Percentiles rank a stretch among this genome's conserved stretches.
Evolutionary conservation across 345 rosid species (phyloP).

Genomic region (Rhodamnia rubescens): DNA sequence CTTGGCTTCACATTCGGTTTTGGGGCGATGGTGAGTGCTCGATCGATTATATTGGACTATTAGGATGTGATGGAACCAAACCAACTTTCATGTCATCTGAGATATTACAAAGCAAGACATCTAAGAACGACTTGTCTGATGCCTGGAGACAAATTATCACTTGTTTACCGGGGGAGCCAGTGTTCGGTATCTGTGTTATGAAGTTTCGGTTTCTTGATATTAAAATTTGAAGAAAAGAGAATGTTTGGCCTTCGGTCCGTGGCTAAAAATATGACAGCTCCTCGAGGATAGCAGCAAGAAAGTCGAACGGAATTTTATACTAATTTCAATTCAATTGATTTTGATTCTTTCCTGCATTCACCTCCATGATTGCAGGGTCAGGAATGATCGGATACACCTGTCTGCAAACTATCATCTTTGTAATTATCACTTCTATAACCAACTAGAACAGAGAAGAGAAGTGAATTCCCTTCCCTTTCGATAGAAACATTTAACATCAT

Average conservation of each 20-base stretch:
- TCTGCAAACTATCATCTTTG: constrained; percentile 57
- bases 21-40: constrained; percentile 43
- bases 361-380: constrained; percentile 43
- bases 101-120: neutral
- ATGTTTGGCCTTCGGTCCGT: neutral
- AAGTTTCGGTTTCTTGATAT: neutral
- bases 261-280: neutral
- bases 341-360: neutral
- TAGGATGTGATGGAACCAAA: neutral
- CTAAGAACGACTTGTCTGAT: neutral
- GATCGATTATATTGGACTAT: neutral
- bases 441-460: constrained; percentile 53
- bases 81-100: neutral
- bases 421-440: constrained; percentile 47
- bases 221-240: neutral
- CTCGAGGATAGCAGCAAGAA: neutral
- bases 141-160: neutral
- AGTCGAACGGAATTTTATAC: neutral
- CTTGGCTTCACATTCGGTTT: constrained; percentile 64
- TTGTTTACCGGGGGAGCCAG: neutral
- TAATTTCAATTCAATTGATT: neutral
- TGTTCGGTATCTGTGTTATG: neutral
- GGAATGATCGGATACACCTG: constrained; percentile 79
- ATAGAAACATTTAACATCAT: neutral
- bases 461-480: constrained; percentile 15